A percentile compares a stretch with the other conserved stretches of the same genome.
Evolutionary conservation across 306 rosid species (phyloP).

Genomic region (Lathyrus sativus): DNA sequence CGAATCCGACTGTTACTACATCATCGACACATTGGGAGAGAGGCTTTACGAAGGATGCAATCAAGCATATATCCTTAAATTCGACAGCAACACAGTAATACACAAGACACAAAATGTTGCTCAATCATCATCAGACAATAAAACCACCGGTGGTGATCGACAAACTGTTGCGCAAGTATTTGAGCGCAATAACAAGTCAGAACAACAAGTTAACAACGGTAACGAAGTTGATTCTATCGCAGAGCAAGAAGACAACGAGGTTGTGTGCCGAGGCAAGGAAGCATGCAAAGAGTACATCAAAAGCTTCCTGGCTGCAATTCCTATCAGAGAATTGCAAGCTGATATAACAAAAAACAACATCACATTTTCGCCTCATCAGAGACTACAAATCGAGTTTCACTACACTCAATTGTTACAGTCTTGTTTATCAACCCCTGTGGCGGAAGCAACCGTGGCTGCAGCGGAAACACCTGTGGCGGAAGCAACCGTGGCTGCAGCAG

Average conservation of each 20-base stretch:
- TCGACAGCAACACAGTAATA: conserved; percentile 66
- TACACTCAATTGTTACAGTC: conserved; percentile 58
- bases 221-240: conserved; percentile 44
- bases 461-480: neutral
- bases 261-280: conserved; percentile 76
- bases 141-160: conserved; percentile 46
- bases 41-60: conserved; percentile 94
- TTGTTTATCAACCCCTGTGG: conserved; percentile 8
- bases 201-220: conserved; percentile 34
- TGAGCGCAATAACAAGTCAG: conserved; percentile 45
- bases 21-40: conserved; percentile 95
- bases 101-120: conserved; percentile 47
- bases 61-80: conserved; percentile 91
- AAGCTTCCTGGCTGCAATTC: conserved; percentile 93
- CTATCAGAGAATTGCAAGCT: conserved; percentile 78
- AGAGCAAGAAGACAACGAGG: conserved; percentile 58
- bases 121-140: conserved; percentile 52
- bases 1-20: conserved; percentile 80
- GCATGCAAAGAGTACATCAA: conserved; percentile 95
- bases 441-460: conserved; percentile 42
- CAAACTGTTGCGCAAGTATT: conserved; percentile 42
- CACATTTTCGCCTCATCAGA: conserved; percentile 67
- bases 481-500: too few species aligned
- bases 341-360: conserved; percentile 74
- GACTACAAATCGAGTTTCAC: conserved; percentile 84